A percentile compares a stretch with the other conserved stretches of the same genome.
Evolutionary conservation across 164 flowering plant genomes (phyloP).

Genomic region (Platanus orientalis): DNA sequence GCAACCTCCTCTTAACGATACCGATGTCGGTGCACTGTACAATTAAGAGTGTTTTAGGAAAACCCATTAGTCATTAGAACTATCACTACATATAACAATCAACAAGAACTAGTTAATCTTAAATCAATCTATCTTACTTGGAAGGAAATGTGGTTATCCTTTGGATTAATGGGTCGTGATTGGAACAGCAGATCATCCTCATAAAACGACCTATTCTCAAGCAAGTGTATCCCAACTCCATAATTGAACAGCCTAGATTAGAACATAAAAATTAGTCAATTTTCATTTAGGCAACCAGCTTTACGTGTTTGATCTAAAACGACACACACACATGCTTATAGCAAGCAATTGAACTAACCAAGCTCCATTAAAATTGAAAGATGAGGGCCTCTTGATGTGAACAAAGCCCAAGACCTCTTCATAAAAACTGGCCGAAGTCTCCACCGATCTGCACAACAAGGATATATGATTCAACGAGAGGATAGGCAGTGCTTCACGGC

Average conservation of each 20-base stretch:
- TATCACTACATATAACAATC: background rate
- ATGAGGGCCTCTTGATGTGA: background rate
- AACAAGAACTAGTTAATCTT: background rate
- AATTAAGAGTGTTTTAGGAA: too few species aligned
- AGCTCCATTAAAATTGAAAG: background rate
- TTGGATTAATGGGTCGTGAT: constrained; percentile 53
- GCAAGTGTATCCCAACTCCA: background rate
- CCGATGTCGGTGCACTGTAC: constrained; percentile 50
- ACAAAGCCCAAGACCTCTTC: background rate
- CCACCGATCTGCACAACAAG: background rate
- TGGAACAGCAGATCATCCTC: constrained; percentile 6
- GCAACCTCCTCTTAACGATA: constrained; percentile 45
- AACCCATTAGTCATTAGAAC: background rate
- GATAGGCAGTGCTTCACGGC: background rate
- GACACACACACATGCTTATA: background rate
- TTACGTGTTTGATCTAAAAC: too few species aligned
- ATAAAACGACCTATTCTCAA: background rate
- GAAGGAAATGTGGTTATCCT: constrained; percentile 78
- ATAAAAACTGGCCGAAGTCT: background rate
- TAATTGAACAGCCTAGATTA: background rate
- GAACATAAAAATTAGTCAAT: background rate
- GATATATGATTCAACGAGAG: background rate
- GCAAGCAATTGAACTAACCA: background rate
- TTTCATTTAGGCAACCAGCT: background rate
- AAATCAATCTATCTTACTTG: constrained; percentile 31